phyloP scores from a whole-genome alignment of 2,329 filamentous ascomycete species.

The Lomentospora prolificans region DNA sequence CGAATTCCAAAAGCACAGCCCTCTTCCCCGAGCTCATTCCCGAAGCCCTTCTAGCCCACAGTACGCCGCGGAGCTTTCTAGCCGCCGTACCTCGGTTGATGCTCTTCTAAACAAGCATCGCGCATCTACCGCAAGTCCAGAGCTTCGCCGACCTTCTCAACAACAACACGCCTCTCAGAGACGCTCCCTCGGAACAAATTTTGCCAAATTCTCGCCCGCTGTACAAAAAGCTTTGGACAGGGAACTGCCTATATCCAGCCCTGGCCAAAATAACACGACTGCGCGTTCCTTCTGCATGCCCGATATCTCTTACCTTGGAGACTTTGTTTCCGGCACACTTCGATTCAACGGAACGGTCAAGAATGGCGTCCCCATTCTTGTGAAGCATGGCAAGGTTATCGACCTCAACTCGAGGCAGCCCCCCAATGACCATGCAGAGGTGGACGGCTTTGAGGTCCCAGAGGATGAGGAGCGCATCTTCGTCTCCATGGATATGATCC shows the following conservation, averaged over 20 bases:
- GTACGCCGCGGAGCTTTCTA: constrained; percentile 4
- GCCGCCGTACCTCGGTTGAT: constrained; percentile 11
- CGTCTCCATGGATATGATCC: constrained; percentile 53
- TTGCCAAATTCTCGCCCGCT: constrained; percentile 1
- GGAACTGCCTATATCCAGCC: constrained; percentile 18
- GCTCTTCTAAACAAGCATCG: constrained; percentile 10
- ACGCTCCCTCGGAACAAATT: background rate
- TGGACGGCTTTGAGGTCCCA: constrained; percentile 40
- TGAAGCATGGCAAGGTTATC: constrained; percentile 42
- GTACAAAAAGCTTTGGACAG: background rate
- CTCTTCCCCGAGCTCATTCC: constrained; percentile 25
- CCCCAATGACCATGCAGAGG: constrained; percentile 31
- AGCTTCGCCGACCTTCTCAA: background rate
- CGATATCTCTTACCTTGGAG: constrained; percentile 43
- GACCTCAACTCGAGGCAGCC: constrained; percentile 27
- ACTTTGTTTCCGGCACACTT: constrained; percentile 46
- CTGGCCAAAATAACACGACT: constrained; percentile 28
- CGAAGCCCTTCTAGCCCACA: constrained; percentile 18
- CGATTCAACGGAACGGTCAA: constrained; percentile 38
- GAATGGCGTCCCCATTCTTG: constrained; percentile 46
- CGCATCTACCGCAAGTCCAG: constrained; percentile 3
- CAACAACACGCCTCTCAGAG: constrained; percentile 1
- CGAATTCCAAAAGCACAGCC: constrained; percentile 24
- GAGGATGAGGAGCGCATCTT: constrained; percentile 48
- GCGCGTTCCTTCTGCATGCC: constrained; percentile 44